A percentile compares a stretch with the other conserved stretches of the same genome.
Conservation (phyloP, 345 rosid genomes). For the Eucalyptus marginata region DNA sequence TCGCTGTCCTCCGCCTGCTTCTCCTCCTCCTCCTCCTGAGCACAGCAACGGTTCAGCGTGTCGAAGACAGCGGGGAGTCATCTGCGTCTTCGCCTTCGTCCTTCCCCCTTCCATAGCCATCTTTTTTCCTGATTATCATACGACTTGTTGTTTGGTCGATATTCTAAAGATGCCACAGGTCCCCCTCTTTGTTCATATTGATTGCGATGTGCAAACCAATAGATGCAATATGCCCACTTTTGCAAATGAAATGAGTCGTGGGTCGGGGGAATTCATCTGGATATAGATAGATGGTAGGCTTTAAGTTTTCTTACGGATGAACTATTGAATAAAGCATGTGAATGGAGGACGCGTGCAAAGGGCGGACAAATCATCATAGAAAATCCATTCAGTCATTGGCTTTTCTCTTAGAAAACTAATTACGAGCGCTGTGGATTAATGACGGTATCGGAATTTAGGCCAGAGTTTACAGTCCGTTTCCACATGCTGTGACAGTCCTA, state of each 20-base stretch:
- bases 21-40: constrained; percentile 17
- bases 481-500: no score
- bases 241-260: neutral
- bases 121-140: neutral
- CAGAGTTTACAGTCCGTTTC: no score
- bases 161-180: neutral
- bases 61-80: constrained; percentile 24
- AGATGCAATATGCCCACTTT: neutral
- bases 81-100: neutral
- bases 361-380: neutral
- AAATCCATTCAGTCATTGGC: no score
- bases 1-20: neutral
- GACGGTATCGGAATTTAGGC: no score
- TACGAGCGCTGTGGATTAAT: no score
- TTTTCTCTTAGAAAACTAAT: no score
- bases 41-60: constrained; percentile 25
- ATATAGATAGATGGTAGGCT: neutral
- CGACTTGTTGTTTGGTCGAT: neutral
- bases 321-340: neutral
- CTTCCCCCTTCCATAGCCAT: neutral
- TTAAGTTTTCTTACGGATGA: neutral
- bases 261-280: neutral
- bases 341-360: neutral
- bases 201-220: neutral
- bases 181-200: neutral